Base-by-base conservation (phyloP, 306 rosid species). In the Cucurbita argyrosperma region DNA sequence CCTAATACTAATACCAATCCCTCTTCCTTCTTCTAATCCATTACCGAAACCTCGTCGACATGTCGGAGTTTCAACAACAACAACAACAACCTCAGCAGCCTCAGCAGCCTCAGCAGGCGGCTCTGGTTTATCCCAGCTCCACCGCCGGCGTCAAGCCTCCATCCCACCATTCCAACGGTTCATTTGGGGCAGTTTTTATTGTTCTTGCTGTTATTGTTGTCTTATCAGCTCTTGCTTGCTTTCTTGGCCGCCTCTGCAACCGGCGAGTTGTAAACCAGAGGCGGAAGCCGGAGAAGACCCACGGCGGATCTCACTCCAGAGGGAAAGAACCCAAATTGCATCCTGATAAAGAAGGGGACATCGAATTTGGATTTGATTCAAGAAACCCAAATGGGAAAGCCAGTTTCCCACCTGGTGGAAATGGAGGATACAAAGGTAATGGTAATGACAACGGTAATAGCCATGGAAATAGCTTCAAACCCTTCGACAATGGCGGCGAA, bases 151-250 rank as follows among this genome's bases (percentile, higher is more conserved):
- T 18, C 14, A 59, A 61, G n/a, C 39, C 70, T 74, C 78, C 87
- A 26, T 30, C 84, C 6, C 88, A 90, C 80, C 96, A 89, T 56
- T 89, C 99, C 70, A 82, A 82, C 61, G 97, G 96, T 37, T 85
- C 90, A 0, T 94, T 89, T n/a, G 99, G 96, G 72, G 61, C 95
- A 7, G 99, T 91, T 80, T 90, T 91, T 81, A 83, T 94, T 42
- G 96, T 94, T 16, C 82, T 94, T 18, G 92, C 95, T 12, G 85
- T 91, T 10, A 88, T 94, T 18, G 71, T 88, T 1, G 95, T 88
- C 1, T 47, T 94, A 51, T 91, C 99, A 4, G 83, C 82, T 2
- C 57, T 89, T 45, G 96, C 95, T 76, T 94, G 99, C 81, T 81
- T 84, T 56, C 92, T 94, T 4, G 91, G 97, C 1, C 67, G 96